A percentile compares a stretch with the other conserved stretches of the same genome.
Conservation (phyloP, 352 stramenopile genomes). For the Halophytophthora polymorphica region DNA sequence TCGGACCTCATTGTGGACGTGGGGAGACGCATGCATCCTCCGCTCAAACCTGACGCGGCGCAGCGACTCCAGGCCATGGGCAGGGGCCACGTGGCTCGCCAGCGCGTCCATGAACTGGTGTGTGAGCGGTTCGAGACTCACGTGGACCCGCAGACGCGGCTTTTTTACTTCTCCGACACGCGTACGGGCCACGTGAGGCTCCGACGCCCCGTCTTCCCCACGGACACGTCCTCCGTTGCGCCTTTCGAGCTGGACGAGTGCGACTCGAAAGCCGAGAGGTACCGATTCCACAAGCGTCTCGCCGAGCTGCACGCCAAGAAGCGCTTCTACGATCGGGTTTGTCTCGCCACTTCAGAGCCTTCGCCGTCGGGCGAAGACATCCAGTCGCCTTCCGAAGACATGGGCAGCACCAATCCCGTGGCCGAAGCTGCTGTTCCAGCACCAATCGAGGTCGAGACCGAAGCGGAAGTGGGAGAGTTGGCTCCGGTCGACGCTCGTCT, state of each 20-base stretch:
- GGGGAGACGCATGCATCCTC: conserved; percentile 17
- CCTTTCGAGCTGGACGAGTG: conserved; percentile 52
- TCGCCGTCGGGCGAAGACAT: not conserved
- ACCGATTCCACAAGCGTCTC: conserved; percentile 41
- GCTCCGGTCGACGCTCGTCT: too few species aligned
- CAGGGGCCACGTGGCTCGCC: conserved; percentile 35
- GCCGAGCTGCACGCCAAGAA: conserved; percentile 40
- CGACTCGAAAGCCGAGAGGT: conserved; percentile 33
- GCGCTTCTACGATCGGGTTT: conserved; percentile 34
- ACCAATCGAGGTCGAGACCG: too few species aligned
- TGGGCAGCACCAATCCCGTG: too few species aligned
- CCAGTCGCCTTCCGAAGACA: too few species aligned
- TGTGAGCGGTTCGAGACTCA: conserved; percentile 34
- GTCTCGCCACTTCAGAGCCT: conserved; percentile 1
- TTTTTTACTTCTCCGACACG: conserved; percentile 66
- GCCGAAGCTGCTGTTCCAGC: too few species aligned
- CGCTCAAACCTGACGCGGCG: conserved; percentile 41
- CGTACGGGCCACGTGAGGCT: conserved; percentile 33
- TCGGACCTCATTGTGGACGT: conserved; percentile 41
- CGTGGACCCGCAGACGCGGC: conserved; percentile 37
- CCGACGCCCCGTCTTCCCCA: conserved; percentile 37
- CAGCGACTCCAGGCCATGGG: conserved; percentile 59
- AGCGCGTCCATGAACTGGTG: conserved; percentile 30
- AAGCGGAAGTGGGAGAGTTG: too few species aligned
- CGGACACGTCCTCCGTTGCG: conserved; percentile 22